Base-by-base conservation (phyloP, 164 flowering plant species). In the Akebia trifoliata region DNA sequence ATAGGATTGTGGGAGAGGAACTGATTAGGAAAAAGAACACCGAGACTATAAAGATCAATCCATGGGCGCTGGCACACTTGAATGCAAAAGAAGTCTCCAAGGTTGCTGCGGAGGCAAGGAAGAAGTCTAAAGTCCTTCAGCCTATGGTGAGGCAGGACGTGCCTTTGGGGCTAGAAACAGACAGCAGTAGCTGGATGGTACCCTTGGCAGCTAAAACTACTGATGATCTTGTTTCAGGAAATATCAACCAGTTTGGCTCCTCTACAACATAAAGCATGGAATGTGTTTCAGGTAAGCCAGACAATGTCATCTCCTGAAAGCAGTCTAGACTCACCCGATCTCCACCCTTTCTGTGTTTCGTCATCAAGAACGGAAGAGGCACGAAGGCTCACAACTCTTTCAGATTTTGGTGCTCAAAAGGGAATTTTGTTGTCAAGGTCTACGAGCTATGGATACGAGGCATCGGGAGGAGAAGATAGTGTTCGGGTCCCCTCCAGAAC, bases 381-480 rank as follows among this genome's bases (percentile, higher is more conserved):
- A 11, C 66, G 76, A 49, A 59, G 77, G 54, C 69, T 77, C 8
- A 69, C 72, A 20, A 76, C 72, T 29, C 54, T 70, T 18, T 36
- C 78, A 2, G 48, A 60, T 38, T 34, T 65, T 34, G 71, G 63
- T 26, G 26, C 62, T 50, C 76, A 64, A 50, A 61, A 65, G 26
- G 92, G 75, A 30, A 26, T 81, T 22, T 79, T 78, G 6, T 59
- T 83, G 11, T 81, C 96, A 25, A 80, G 87, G 72, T 87, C 92
- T 20, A 80, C 86, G 3, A 87, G 96, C 63, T 92, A 79, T 68
- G 96, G 96, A 25, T 87, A 87, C 61, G 96, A 87, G 38, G 84
- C 96, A 14, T 87, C 96, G 18, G 96, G 96, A 26, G 95, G 95
- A 20, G 96, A 87, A 78, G 96, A 87, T 44, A 87, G 92, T 65